Evolutionary conservation across 140 eudicot genomes (phyloP).

Genomic region (Oenanthe javanica): DNA sequence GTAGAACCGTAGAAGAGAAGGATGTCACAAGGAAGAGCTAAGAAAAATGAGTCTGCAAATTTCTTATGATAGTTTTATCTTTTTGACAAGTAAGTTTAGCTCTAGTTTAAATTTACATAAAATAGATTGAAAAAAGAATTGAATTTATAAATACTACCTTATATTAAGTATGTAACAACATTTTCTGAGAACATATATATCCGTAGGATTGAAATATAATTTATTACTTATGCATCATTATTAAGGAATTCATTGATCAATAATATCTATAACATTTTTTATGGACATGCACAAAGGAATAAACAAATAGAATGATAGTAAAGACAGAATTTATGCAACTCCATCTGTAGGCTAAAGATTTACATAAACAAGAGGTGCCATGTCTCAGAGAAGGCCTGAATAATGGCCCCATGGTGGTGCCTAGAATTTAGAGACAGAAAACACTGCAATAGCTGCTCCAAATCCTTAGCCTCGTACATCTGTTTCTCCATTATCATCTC

Average conservation of each 20-base stretch:
- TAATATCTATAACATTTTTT: neutral
- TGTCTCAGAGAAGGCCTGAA: conserved; percentile 57
- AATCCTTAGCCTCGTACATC: conserved; percentile 45
- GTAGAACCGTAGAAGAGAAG: too few species aligned
- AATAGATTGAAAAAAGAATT: too few species aligned
- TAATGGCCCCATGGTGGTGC: conserved; percentile 46
- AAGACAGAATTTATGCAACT: neutral
- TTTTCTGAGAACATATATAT: too few species aligned
- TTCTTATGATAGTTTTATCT: too few species aligned
- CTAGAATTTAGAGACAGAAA: conserved; percentile 47
- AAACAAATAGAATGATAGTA: neutral
- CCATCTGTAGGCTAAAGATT: neutral
- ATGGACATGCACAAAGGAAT: neutral
- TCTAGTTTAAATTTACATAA: too few species aligned
- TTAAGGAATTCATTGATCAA: neutral
- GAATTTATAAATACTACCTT: too few species aligned
- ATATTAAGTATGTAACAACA: too few species aligned
- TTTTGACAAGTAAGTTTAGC: too few species aligned
- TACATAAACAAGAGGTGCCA: conserved; percentile 41
- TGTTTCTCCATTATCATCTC: conserved; percentile 64
- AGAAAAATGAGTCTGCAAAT: too few species aligned
- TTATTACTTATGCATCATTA: neutral
- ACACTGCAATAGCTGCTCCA: conserved; percentile 55
- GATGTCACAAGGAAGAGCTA: too few species aligned
- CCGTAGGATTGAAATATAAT: too few species aligned